Evolutionary conservation across 768 basidiomycete species (phyloP), one percentile per base, ranked within the genome.

Genomic region (Boletus patriciae): DNA sequence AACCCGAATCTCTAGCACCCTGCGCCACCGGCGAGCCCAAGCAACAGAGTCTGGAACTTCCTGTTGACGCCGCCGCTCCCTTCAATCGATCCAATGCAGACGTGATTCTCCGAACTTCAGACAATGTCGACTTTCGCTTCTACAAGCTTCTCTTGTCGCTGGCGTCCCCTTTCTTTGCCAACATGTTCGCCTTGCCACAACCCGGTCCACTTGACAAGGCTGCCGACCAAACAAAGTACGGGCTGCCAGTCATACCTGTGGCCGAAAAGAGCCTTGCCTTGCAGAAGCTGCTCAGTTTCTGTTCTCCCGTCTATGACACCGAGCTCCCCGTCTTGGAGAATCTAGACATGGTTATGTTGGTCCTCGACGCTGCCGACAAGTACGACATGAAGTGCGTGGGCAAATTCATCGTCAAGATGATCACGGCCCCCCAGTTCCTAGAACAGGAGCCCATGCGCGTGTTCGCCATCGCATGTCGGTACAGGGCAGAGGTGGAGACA

Each of bases 101-200:
- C 60, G 70, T 85, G 50, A 77, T 83, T 51, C 69, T 87, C 41
- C 78, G 80, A 50, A 80, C 83, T 10, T 81, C 79, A 47, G 84
- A 86, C 62, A 60, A 70, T 21, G 73, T 77, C 60, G 71, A 76
- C 56, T 85, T 85, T 69, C 76, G 76, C 56, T 78, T 82, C 52
- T 81, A 81, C 75, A 82, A 81, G 60, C 60, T 78, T 40, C 71
- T 86, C 52, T 73, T 87, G 12, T 76, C 80, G 18, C 63, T 83
- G 16, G 79, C 83, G 1, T 87, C 86, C 11, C 75, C 80, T 6
- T 79, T 87, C 66, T 86, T 87, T 60, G 73, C 74, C 46, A 74
- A 77, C 59, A 80, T 84, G 73, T 80, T 86, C 60, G 74, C 77
- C 9, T 66, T 85, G 27, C 84, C 84, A 25, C 73, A 75, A 40